Evolutionary conservation across 768 basidiomycete genomes (phyloP), one percentile per base, ranked within the genome.

Genomic region (Boletus rubescentipes): DNA sequence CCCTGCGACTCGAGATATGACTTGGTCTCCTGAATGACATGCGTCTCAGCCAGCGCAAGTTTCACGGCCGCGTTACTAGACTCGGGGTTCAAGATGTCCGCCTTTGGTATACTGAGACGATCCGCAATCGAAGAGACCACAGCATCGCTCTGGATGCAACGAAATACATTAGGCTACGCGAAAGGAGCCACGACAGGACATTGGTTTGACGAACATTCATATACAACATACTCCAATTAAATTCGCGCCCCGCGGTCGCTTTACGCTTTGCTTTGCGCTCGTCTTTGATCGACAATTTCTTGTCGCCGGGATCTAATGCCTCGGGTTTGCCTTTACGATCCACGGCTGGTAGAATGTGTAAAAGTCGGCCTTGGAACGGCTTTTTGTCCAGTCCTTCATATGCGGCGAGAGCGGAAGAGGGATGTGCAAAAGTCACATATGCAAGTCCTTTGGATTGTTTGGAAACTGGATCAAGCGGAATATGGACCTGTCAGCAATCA

Each of bases 21-120:
- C 66, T 96, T 97, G 1, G 95, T 98, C 70, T 98, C 96, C 55
- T 90, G 83, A 53, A 99, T 94, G 70, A 98, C 85, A 61, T 94
- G 91, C 16, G 97, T 97, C 71, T 99, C 97, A 0, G 97, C 96
- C 36, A 98, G 77, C 0, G 97, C 96, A 36, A 98, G 85, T 68
- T 95, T 97, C 53, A 98, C 93, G 2, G 96, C 94, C 1, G 90
- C 83, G 57, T 86, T 87, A 32, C 83, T 82, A 1, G 84, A 84
- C 54, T 93, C 89, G 0, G 92, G 85, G 66, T 92, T 91, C 51
- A 98, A 78, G 21, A 99, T 89, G 30, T 91, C 89, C 2, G 92
- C 76, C 72, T 98, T 98, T 26, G 85, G 73, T 38, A 98, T 81
- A 52, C 82, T 87, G 81, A 98, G 87, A 10, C 95, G 83, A 56